Base-by-base conservation (phyloP, 2,329 filamentous ascomycete species). In the Ophiostoma himal-ulmi region DNA sequence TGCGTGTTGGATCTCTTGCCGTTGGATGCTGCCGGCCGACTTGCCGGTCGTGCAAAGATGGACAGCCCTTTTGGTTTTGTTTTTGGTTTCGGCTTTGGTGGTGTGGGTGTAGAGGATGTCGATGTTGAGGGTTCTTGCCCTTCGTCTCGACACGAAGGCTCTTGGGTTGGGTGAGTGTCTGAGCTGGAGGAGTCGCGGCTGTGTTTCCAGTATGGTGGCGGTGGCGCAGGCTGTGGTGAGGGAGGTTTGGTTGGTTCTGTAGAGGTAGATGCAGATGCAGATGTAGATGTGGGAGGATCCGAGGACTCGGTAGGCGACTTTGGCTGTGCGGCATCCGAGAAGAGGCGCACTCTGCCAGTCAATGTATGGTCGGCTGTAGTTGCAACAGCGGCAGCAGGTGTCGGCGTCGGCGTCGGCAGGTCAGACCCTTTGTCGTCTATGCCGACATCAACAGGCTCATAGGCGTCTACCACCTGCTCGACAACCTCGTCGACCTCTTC, bases 151-250 rank as follows among this genome's bases (percentile, higher is more conserved):
- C 5, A 5, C 11, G 34, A 8, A 64, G 44, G 1, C 64, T 14
- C 20, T 36, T 34, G 66, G 17, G 37, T 5, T 66, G 57, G 60
- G 22, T 14, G 70, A 22, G 22, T 65, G 34, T 6, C 22, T 36
- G 44, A 48, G 22, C 37, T 37, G 5, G 52, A 69, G 20, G 48
- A 52, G 30, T 68, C 41, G 26, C 69, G 69, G 36, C 71, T 74
- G 64, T 74, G 73, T 26, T 67, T 74, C 73, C 73, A 74, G 54
- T 73, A 75, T 48, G 60, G 66, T 3, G 73, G 73, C 17, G 73
- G 70, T 36, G 70, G 68, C 17, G 68, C 68, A 8, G 68, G 65
- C 11, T 62, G 69, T 13, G 69, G 67, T 30, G 60, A n/a, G 3
- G 34, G 57, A 2, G 67, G 57, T 30, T 39, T 60, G 13, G 14